Evolutionary conservation across 208 protist species (phyloP), one percentile per base, ranked within the genome.

Genomic region (Herpetomonas tarakana): DNA sequence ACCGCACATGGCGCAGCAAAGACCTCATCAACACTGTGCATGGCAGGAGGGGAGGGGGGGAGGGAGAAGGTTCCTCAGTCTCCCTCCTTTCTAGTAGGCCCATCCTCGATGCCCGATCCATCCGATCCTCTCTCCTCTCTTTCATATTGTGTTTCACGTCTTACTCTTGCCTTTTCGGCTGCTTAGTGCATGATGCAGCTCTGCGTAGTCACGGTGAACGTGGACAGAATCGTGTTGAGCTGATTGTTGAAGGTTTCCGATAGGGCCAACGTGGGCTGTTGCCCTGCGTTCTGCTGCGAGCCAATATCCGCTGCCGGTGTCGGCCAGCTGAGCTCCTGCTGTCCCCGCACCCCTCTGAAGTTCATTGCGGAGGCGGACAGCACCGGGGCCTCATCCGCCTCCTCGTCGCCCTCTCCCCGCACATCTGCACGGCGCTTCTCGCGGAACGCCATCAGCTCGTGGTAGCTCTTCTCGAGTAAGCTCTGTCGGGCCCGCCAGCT

Each of bases 201-300:
- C 2, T 77, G 74, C 16, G 78, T 57, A 2, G 84, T 88, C 27
- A 71, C 81, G 11, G 79, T 86, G 55, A 92, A 92, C 18, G 78
- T 71, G 44, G 71, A 75, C 31, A 92, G 76, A 21, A 84, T 50
- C 11, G 50, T 71, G 52, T 78, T 68, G 28, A 92, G 55, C 64
- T 87, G 81, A 18, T 59, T 44, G 44, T 76, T 74, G 53, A 92
- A 86, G 38, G 59, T 71, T 41, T 72, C 58, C 2, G 85, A 92
- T 22, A 83, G 68, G 30, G 81, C 78, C 53, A 91, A 60, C 19
- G 84, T 78, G 4, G 81, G 81, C 54, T 83, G 57, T 47, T 65
- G 58, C 41, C 57, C 27, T 38, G 47, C 18, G 35, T 41, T 41
- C 35, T 14, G 9, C 35, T 14, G 14, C 9, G 35, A 6, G 11